Base-by-base conservation (phyloP, 768 basidiomycete genomes). In the Phylloporus sp. region DNA sequence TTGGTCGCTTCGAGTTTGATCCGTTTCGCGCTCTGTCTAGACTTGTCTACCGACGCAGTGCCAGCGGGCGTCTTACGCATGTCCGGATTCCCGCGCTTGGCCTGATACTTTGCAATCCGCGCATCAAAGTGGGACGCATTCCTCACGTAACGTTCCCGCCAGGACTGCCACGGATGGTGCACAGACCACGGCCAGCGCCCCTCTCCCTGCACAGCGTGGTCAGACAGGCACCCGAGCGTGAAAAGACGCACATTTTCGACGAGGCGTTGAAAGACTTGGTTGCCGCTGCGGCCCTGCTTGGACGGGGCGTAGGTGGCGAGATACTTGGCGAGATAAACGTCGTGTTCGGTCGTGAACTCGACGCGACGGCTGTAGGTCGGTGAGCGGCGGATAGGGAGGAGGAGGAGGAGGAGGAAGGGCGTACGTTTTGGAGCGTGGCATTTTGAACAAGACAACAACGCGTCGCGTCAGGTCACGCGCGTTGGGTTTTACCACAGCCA, bases 101-200 rank as follows among this genome's bases (percentile, higher is more conserved):
- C 48, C 49, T 75, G 75, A 51, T 76, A 77, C 9, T 39, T 59
- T 32, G 45, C 55, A 34, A 85, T 83, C n/a, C 41, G 45, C 3
- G 10, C 24, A 53, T 85, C 74, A 46, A 81, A 83, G 0, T 56
- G 22, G 0, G 29, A 57, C 34, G 70, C 45, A 44, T 84, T 71
- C 54, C 72, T 80, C 53, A 61, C 69, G 56, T 86, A 86, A n/a
- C 77, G 73, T 41, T 80, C 76, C 22, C 81, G 76, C 85, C 85
- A 86, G 5, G 82, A 82, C n/a, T 73, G 72, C 79, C 74, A 80
- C 3, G 81, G 4, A 61, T 85, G 85, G 6, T 63, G 66, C 16
- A 44, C 54, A n/a, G 75, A 65, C 80, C 82, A 86, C 11, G 72
- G 65, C 80, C 82, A 85, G 53, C 62, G 66, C 0, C 59, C 57